These are phyloP conservation scores for Persicaria maculosa DNA, from an alignment of 148 eudicot genomes.

Conservation along the genomic window DNA sequence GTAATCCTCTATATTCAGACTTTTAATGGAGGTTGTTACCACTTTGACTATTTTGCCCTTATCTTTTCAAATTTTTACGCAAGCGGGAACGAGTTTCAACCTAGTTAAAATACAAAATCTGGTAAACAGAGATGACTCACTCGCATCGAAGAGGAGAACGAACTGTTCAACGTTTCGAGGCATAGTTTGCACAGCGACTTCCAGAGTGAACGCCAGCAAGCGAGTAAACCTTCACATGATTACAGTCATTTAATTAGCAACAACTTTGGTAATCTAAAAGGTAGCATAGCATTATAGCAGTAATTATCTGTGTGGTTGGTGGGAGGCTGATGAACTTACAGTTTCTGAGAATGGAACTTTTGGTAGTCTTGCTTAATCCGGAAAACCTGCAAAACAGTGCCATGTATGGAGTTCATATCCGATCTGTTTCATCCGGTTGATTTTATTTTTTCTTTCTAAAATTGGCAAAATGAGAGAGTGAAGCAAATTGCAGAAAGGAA, in stretches of 20 bases:
- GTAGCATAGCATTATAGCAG: not conserved
- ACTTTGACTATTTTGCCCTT: constrained; percentile 4
- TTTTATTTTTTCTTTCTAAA: not conserved
- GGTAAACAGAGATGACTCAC: constrained; percentile 40
- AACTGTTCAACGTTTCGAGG: constrained; percentile 65
- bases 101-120: not conserved
- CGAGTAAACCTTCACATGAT: constrained; percentile 51
- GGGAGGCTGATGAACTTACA: constrained; percentile 41
- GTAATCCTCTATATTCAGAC: constrained; percentile 8
- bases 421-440: not conserved
- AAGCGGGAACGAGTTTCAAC: not conserved
- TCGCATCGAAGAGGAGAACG: constrained; percentile 84
- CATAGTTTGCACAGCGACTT: constrained; percentile 94
- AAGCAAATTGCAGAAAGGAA: constrained; percentile 12
- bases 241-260: not conserved
- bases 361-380: constrained; percentile 93
- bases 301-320: constrained; percentile 10
- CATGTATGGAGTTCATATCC: not conserved
- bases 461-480: not conserved
- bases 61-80: not conserved
- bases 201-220: constrained; percentile 86
- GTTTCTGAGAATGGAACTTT: constrained; percentile 80
- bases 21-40: constrained; percentile 10
- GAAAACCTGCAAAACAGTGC: constrained; percentile 48
- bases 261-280: not conserved